Conservation (phyloP, 2,329 filamentous ascomycete genomes). For the Raffaelea deltoideospora region DNA sequence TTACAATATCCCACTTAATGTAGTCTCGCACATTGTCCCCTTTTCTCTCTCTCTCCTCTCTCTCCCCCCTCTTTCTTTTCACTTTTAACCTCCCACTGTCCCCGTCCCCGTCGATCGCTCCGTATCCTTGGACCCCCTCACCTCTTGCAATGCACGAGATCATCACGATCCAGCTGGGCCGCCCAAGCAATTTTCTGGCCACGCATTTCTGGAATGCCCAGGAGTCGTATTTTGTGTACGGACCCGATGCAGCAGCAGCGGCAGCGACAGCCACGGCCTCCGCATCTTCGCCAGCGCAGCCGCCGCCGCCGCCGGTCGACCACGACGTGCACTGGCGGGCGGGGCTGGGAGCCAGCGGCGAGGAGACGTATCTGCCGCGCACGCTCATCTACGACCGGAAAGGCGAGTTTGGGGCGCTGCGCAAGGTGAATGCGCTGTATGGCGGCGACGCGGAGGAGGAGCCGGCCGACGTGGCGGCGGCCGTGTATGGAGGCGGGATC, state of each 20-base stretch:
- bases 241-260: conserved; percentile 40
- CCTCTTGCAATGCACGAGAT: conserved; percentile 87
- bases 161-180: conserved; percentile 82
- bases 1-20: too few species aligned
- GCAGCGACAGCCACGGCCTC: too few species aligned
- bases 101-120: neutral
- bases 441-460: conserved; percentile 29
- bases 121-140: neutral
- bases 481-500: conserved; percentile 32
- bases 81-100: too few species aligned
- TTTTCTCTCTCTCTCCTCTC: too few species aligned
- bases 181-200: conserved; percentile 81
- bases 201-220: conserved; percentile 98
- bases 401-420: conserved; percentile 76
- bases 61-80: too few species aligned
- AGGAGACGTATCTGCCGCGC: conserved; percentile 83
- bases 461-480: conserved; percentile 4
- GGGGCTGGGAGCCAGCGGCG: conserved; percentile 66
- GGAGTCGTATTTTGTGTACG: conserved; percentile 97
- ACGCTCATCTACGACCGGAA: conserved; percentile 93
- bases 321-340: conserved; percentile 82
- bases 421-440: conserved; percentile 80
- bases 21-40: too few species aligned
- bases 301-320: conserved; percentile 50
- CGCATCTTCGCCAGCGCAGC: too few species aligned